A percentile compares a stretch with the other conserved stretches of the same genome.
phyloP scores from a whole-genome alignment of 1,139 yeast species.

The Pichia sp. region DNA sequence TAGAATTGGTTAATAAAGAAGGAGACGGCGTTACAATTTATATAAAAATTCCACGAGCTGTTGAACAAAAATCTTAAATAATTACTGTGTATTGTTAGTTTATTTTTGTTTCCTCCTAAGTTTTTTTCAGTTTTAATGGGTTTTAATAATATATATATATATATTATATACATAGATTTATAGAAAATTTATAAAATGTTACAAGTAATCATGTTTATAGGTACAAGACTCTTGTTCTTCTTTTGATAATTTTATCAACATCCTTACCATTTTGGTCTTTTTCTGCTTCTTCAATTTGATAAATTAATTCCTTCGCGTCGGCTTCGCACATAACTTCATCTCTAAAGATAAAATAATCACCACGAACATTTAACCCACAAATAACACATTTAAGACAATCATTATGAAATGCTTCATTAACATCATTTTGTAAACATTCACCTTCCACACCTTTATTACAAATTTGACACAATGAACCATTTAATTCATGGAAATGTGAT shows the following conservation, averaged over 20 bases:
- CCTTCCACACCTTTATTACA: conserved; percentile 86
- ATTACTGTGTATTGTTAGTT: too few species aligned
- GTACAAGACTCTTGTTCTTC: conserved; percentile 28
- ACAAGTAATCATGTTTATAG: conserved; percentile 11
- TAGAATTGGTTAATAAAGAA: conserved; percentile 18
- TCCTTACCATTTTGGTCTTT: conserved; percentile 10
- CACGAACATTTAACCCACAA: conserved; percentile 42
- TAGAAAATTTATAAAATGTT: not conserved
- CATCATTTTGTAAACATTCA: conserved; percentile 74
- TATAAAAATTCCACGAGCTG: conserved; percentile 20
- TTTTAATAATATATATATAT: not conserved
- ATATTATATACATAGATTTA: not conserved
- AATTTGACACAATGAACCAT: conserved; percentile 64
- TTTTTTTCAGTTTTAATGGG: not conserved
- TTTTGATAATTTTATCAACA: conserved; percentile 21
- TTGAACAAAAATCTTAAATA: not conserved
- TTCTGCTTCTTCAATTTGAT: conserved; percentile 13
- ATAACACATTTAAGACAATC: conserved; percentile 53
- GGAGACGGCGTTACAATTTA: conserved; percentile 23
- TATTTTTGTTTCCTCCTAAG: too few species aligned
- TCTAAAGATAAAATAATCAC: conserved; percentile 53
- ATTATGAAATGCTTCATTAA: conserved; percentile 59
- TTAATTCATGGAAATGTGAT: conserved; percentile 70
- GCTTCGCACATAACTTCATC: conserved; percentile 47
- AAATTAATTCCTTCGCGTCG: conserved; percentile 24